A percentile compares a stretch with the other conserved stretches of the same genome.
Conservation (phyloP, 2,329 filamentous ascomycete genomes). For the Cadophora gregata region DNA sequence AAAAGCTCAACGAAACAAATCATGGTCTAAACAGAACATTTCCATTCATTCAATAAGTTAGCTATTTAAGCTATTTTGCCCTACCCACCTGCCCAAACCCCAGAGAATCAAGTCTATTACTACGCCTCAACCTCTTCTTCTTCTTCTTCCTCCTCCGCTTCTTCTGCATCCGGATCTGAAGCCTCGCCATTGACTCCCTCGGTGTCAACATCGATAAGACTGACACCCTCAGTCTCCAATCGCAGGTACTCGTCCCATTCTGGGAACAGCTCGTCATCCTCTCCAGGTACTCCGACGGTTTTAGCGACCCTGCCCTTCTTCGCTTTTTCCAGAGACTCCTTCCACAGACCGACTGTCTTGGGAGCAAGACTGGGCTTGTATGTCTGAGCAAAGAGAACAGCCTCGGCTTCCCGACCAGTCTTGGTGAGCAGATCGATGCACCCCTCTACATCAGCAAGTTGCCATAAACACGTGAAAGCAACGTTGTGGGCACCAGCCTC, state of each 20-base stretch:
- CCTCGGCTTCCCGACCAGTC: slow-evolving; percentile 82
- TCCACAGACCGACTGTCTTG: slow-evolving; percentile 78
- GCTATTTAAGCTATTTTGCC: slow-evolving; percentile 15
- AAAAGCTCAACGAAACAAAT: neutral
- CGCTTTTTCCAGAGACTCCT: slow-evolving; percentile 78
- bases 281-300: slow-evolving; percentile 80
- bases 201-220: slow-evolving; percentile 40
- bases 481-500: slow-evolving; percentile 86
- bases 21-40: neutral
- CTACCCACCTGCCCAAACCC: neutral
- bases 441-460: slow-evolving; percentile 79
- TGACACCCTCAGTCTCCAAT: slow-evolving; percentile 73
- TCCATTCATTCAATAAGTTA: slow-evolving; percentile 7
- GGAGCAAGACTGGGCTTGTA: slow-evolving; percentile 84
- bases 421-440: slow-evolving; percentile 81
- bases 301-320: slow-evolving; percentile 87
- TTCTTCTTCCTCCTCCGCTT: slow-evolving; percentile 16
- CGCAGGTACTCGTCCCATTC: slow-evolving; percentile 93
- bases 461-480: slow-evolving; percentile 89
- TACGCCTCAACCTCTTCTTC: slow-evolving; percentile 43
- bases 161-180: slow-evolving; percentile 13
- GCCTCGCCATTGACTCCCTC: slow-evolving; percentile 26
- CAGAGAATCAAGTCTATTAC: slow-evolving; percentile 11
- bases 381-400: slow-evolving; percentile 90
- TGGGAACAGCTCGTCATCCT: slow-evolving; percentile 88